These are phyloP conservation scores for Chenopodium formosanum DNA, from an alignment of 148 eudicot genomes.

Conservation along the genomic window DNA sequence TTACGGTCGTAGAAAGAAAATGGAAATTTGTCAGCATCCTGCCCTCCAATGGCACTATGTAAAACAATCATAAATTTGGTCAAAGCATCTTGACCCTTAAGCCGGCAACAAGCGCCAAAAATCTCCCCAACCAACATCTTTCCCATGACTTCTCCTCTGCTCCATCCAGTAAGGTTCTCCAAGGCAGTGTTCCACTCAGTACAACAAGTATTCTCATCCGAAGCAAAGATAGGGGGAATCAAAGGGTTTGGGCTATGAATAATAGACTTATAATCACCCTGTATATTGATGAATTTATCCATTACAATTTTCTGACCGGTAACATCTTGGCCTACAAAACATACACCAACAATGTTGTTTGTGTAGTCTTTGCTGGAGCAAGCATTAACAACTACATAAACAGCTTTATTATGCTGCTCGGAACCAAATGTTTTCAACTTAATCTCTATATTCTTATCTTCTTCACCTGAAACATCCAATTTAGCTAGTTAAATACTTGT, in stretches of 20 bases:
- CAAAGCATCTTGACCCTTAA: slow-evolving; percentile 76
- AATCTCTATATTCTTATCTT: slow-evolving; percentile 85
- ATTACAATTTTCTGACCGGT: slow-evolving; percentile 77
- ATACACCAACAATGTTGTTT: slow-evolving; percentile 70
- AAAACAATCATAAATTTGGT: slow-evolving; percentile 88
- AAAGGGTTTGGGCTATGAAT: slow-evolving; percentile 87
- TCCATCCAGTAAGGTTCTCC: slow-evolving; percentile 94
- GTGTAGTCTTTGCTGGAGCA: slow-evolving; percentile 84
- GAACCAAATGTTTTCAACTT: slow-evolving; percentile 65
- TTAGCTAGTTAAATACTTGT: not conserved
- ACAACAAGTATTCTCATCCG: slow-evolving; percentile 84
- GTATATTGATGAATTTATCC: slow-evolving; percentile 83
- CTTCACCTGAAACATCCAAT: slow-evolving; percentile 67
- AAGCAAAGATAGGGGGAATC: slow-evolving; percentile 93
- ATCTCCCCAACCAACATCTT: slow-evolving; percentile 81
- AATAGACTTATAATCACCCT: slow-evolving; percentile 89
- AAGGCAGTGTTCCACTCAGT: slow-evolving; percentile 94
- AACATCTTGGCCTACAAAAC: slow-evolving; percentile 94
- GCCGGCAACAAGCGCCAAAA: slow-evolving; percentile 71
- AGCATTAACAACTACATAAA: slow-evolving; percentile 82
- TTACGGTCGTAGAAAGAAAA: slow-evolving; percentile 71
- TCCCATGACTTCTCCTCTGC: slow-evolving; percentile 57
- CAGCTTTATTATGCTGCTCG: slow-evolving; percentile 47
- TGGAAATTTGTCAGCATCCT: slow-evolving; percentile 63
- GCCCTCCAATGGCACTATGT: slow-evolving; percentile 86